These are phyloP conservation scores for Phytopythium boreale DNA, from an alignment of 352 stramenopile species.

Conservation along the genomic window DNA sequence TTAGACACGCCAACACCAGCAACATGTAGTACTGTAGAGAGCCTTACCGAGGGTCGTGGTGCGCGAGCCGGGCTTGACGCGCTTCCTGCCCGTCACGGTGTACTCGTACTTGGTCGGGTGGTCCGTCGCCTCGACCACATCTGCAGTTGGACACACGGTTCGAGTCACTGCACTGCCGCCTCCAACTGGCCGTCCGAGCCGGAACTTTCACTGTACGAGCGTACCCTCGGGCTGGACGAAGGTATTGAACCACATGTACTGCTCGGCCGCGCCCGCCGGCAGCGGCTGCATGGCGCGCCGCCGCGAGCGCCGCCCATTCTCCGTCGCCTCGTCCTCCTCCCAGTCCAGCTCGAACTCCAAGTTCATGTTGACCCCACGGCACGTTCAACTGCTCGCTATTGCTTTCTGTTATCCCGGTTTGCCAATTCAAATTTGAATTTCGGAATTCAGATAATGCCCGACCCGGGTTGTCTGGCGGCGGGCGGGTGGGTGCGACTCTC, in stretches of 20 bases:
- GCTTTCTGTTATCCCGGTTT: constrained; percentile 2
- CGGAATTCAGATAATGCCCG: not conserved
- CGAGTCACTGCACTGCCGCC: constrained; percentile 3
- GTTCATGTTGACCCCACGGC: constrained; percentile 6
- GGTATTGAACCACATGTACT: constrained; percentile 71
- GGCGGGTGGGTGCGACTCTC: too few relatives aligned
- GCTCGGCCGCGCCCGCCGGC: constrained; percentile 13
- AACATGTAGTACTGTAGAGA: not conserved
- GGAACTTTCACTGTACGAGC: not conserved
- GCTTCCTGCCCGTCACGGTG: constrained; percentile 67
- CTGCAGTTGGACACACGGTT: constrained; percentile 21
- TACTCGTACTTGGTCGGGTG: constrained; percentile 72
- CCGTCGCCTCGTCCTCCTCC: constrained; percentile 29
- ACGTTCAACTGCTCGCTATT: constrained; percentile 4
- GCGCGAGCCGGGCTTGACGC: constrained; percentile 62
- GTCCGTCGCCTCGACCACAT: constrained; percentile 72
- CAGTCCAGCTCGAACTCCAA: constrained; percentile 26
- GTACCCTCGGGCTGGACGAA: constrained; percentile 53
- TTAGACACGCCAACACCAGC: not conserved
- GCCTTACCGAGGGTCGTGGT: constrained; percentile 55
- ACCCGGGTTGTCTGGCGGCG: too few relatives aligned
- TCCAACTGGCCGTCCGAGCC: not conserved
- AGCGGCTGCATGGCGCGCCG: constrained; percentile 10
- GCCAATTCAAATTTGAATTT: constrained; percentile 27
- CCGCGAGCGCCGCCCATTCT: constrained; percentile 10